Evolutionary conservation across 495 filamentous ascomycete genomes (phyloP).

Genomic region (Aspergillus sclerotioniger): DNA sequence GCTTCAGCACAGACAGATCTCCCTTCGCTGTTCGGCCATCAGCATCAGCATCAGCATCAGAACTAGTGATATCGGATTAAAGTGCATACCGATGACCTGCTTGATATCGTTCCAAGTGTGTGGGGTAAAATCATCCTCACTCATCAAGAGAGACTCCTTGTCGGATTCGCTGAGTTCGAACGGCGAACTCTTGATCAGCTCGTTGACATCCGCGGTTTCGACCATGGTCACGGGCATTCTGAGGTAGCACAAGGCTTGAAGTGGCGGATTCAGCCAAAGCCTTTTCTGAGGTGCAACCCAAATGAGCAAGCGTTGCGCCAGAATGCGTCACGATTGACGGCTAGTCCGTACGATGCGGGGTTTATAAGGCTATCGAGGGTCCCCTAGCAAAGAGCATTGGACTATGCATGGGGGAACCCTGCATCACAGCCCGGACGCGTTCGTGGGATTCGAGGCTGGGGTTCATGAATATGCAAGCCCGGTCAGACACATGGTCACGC

Average conservation of each 20-base stretch:
- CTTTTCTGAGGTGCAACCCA: too few species aligned
- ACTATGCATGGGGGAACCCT: too few species aligned
- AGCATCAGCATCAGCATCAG: background rate
- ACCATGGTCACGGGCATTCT: slow-evolving; percentile 1
- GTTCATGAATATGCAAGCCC: too few species aligned
- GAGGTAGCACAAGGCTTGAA: background rate
- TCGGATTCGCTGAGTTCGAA: slow-evolving; percentile 6
- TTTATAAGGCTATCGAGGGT: too few species aligned
- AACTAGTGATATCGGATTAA: background rate
- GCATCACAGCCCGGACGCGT: too few species aligned
- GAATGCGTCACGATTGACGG: too few species aligned
- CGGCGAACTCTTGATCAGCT: slow-evolving; percentile 4
- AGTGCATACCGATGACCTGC: background rate
- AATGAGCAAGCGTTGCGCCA: too few species aligned
- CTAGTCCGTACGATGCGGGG: too few species aligned
- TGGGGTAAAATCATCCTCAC: slow-evolving; percentile 1
- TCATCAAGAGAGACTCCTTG: slow-evolving; percentile 4
- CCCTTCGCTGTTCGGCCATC: background rate
- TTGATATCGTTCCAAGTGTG: slow-evolving; percentile 6
- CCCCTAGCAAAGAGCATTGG: too few species aligned
- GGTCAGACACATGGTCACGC: too few species aligned
- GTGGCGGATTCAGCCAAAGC: too few species aligned
- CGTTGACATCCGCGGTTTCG: background rate
- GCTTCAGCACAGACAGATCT: slow-evolving; percentile 1
- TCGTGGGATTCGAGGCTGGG: too few species aligned